Evolutionary conservation across 2,329 filamentous ascomycete species (phyloP), one percentile per base, ranked within the genome.

Genomic region (Neurospora sp.): DNA sequence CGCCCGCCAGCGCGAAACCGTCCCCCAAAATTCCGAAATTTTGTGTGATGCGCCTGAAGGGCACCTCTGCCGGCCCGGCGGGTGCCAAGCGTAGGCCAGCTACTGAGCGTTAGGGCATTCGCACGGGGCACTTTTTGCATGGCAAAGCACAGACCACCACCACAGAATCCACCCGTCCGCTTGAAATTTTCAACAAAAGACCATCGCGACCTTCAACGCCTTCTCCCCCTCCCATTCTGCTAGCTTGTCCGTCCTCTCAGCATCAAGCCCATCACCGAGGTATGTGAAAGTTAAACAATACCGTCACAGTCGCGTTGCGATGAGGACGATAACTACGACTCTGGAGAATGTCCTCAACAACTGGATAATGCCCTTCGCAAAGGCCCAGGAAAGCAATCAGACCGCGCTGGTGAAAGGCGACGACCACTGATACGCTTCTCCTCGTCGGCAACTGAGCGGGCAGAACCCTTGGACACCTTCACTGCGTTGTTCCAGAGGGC

Each of bases 301-400:
- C 33, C 42, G 52, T 36, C 68, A 46, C 38, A 70, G 40, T 42
- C 40, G 40, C 40, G 2, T 9, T 17, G 40, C 40, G 40, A 42
- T 15, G 40, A 42, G 15, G 40, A n/a, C 40, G 11, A 42, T 7
- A 42, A 62, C 15, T 36, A 62, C 52, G 28, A 36, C 70, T 68
- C 67, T 66, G 66, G 71, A 73, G 17, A 67, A 76, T 77, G 78
- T 76, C 76, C 74, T 76, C 70, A 72, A 73, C 70, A 75, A 69
- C 72, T 71, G 73, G 74, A 71, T 72, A 71, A 76, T 73, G 74
- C 76, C 77, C 74, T 78, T 77, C 72, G 74, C 77, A 72, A 85
- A 85, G 86, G 86, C 85, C 79, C 85, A 81, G 84, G 84, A 84
- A 84, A 86, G 85, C 85, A 90, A 89, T 90, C 87, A 82, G 76